Conservation (phyloP, 2,329 filamentous ascomycete species). For the Pseudogymnoascus sp. region DNA sequence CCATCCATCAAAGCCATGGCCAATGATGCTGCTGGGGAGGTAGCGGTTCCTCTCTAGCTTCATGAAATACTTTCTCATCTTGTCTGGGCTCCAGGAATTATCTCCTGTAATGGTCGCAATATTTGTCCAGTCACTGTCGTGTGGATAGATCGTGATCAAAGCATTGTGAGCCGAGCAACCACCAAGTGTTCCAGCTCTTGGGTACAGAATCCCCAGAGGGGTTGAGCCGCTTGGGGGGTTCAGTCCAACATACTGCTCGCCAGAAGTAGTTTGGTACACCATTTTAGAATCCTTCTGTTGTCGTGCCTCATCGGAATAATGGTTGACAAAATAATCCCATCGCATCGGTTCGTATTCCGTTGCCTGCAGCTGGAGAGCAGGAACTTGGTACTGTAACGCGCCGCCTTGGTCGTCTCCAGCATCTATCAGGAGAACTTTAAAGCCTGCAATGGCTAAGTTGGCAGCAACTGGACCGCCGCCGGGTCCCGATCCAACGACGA, state of each 20-base stretch:
- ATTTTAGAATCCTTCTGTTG: slow-evolving; percentile 44
- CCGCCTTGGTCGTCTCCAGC: slow-evolving; percentile 45
- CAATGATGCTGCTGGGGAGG: slow-evolving; percentile 15
- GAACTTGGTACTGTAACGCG: slow-evolving; percentile 39
- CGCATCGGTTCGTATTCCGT: slow-evolving; percentile 41
- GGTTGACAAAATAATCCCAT: slow-evolving; percentile 50
- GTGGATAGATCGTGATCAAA: slow-evolving; percentile 17
- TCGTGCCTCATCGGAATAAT: slow-evolving; percentile 41
- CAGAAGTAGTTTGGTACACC: slow-evolving; percentile 35
- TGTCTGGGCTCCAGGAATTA: slow-evolving; percentile 15
- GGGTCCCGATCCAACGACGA: slow-evolving; percentile 46
- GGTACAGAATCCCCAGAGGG: slow-evolving; percentile 24
- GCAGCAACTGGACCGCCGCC: slow-evolving; percentile 45
- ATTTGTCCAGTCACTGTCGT: slow-evolving; percentile 19
- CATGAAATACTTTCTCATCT: slow-evolving; percentile 16
- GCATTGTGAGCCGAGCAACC: slow-evolving; percentile 22
- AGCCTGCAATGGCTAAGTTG: slow-evolving; percentile 44
- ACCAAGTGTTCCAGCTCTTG: slow-evolving; percentile 25
- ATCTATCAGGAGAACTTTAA: slow-evolving; percentile 47
- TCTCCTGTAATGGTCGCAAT: slow-evolving; percentile 19
- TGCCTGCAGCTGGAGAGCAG: slow-evolving; percentile 41
- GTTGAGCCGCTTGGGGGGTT: slow-evolving; percentile 21
- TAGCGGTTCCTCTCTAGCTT: slow-evolving; percentile 15
- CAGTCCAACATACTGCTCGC: slow-evolving; percentile 21
- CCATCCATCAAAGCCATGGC: slow-evolving; percentile 20